Evolutionary conservation across 2,329 filamentous ascomycete genomes (phyloP).

Genomic region (Clathrospora elynae): DNA sequence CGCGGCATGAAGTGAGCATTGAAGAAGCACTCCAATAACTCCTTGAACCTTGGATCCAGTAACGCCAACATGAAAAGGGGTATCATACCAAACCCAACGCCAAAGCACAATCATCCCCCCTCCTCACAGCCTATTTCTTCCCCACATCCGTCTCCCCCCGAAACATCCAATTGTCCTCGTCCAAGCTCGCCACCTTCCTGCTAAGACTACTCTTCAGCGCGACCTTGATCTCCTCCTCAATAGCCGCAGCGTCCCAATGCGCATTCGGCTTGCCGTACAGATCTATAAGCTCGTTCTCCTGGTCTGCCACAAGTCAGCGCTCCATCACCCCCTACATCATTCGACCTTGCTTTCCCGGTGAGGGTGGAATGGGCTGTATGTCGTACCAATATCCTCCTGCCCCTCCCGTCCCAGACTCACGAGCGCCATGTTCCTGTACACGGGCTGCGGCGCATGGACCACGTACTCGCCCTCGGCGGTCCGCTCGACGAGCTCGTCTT

Average conservation of each 20-base stretch:
- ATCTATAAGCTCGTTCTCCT: constrained; percentile 42
- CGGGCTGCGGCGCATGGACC: constrained; percentile 39
- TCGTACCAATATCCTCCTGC: constrained; percentile 42
- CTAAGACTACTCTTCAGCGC: constrained; percentile 67
- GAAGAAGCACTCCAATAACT: too few species aligned
- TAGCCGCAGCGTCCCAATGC: constrained; percentile 34
- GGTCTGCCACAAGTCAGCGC: constrained; percentile 24
- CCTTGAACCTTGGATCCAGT: too few species aligned
- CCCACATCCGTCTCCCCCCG: constrained; percentile 61
- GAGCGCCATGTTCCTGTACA: constrained; percentile 32
- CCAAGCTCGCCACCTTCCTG: constrained; percentile 72
- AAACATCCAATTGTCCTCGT: constrained; percentile 92
- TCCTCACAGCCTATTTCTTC: constrained; percentile 18
- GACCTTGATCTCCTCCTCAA: constrained; percentile 52
- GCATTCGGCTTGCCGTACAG: constrained; percentile 39
- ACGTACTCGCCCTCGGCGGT: constrained; percentile 57
- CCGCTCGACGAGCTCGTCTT: constrained; percentile 56
- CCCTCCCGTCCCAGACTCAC: constrained; percentile 22
- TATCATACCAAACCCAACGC: constrained; percentile 5
- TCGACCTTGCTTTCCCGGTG: too few species aligned
- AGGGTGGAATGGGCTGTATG: not conserved
- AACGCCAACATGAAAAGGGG: constrained; percentile 5
- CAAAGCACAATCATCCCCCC: constrained; percentile 11
- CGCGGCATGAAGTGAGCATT: too few species aligned
- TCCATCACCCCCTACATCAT: not conserved